Evolutionary conservation across 2,329 filamentous ascomycete species (phyloP).

Genomic region (Elsinoe australis): DNA sequence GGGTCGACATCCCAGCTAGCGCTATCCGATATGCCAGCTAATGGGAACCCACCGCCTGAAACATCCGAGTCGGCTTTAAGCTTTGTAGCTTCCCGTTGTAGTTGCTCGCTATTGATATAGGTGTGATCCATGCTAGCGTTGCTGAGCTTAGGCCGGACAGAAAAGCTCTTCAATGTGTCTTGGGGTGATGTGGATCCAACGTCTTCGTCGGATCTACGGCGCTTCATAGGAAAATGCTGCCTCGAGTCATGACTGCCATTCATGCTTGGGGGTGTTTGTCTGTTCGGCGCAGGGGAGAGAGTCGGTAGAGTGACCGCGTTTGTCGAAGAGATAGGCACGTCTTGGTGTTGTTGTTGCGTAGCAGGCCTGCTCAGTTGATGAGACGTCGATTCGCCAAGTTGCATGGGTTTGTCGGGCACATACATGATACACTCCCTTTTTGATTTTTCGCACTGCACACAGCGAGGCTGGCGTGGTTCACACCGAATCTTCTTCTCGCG

Average conservation of each 20-base stretch:
- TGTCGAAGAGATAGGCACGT: conserved; percentile 22
- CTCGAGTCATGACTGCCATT: not conserved
- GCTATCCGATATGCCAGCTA: not conserved
- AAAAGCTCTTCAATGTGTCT: conserved; percentile 3
- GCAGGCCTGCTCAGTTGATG: conserved; percentile 22
- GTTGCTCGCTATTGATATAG: not conserved
- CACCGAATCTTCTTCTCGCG: conserved; percentile 98
- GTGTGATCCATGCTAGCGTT: not conserved
- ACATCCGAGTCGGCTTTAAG: conserved; percentile 23
- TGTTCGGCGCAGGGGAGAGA: conserved; percentile 4
- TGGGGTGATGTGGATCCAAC: conserved; percentile 1
- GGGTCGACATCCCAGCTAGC: conserved; percentile 46
- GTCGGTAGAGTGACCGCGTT: conserved; percentile 21
- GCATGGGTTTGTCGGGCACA: conserved; percentile 16
- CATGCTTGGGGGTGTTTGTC: not conserved
- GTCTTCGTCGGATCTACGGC: conserved; percentile 9
- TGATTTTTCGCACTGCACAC: conserved; percentile 87
- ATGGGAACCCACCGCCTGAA: conserved; percentile 23
- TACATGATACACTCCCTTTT: conserved; percentile 77
- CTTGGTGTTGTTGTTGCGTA: conserved; percentile 17
- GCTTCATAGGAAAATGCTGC: not conserved
- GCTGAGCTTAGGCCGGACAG: conserved; percentile 5
- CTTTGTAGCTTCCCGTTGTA: not conserved
- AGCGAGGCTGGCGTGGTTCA: conserved; percentile 78
- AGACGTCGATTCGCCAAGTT: conserved; percentile 26